Percentiles rank a stretch among this genome's conserved stretches.
These are phyloP conservation scores for Pezicula neosporulosa DNA, from an alignment of 2,329 filamentous ascomycete species.

Conservation along the genomic window DNA sequence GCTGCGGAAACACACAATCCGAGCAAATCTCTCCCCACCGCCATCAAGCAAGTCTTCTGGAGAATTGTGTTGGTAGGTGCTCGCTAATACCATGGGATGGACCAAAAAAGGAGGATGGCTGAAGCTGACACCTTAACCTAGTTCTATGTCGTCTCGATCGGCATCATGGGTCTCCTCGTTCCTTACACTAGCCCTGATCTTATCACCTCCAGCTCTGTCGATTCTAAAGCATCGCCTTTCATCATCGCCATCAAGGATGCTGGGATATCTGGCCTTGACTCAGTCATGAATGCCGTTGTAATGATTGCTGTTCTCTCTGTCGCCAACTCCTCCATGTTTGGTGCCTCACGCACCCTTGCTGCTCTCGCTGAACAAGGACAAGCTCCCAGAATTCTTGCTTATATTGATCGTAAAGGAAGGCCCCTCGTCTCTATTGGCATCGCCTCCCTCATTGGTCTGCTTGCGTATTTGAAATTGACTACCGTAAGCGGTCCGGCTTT, in stretches of 20 bases:
- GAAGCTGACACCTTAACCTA: slow-evolving; percentile 22
- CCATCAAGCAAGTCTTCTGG: slow-evolving; percentile 97
- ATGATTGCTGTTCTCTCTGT: slow-evolving; percentile 87
- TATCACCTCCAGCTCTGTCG: slow-evolving; percentile 52
- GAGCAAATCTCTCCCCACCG: slow-evolving; percentile 76
- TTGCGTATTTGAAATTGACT: slow-evolving; percentile 73
- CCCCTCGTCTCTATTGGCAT: slow-evolving; percentile 70
- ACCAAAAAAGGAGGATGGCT: no score
- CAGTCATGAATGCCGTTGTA: slow-evolving; percentile 91
- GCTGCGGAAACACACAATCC: slow-evolving; percentile 79
- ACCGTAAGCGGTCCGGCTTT: slow-evolving; percentile 55
- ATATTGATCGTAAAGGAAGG: slow-evolving; percentile 79
- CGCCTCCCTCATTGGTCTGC: slow-evolving; percentile 63
- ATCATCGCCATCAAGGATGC: slow-evolving; percentile 89
- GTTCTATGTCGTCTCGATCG: slow-evolving; percentile 84
- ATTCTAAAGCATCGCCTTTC: slow-evolving; percentile 81
- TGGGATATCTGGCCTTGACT: slow-evolving; percentile 76
- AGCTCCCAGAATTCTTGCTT: slow-evolving; percentile 72
- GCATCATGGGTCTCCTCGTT: slow-evolving; percentile 78
- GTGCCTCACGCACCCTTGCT: slow-evolving; percentile 83
- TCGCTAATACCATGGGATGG: background rate
- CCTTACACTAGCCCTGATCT: slow-evolving; percentile 66
- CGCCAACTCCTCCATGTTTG: slow-evolving; percentile 89
- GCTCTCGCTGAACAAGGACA: slow-evolving; percentile 86
- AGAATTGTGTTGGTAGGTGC: slow-evolving; percentile 68